Conservation (phyloP, 345 rosid genomes). For the Balakata baccata region DNA sequence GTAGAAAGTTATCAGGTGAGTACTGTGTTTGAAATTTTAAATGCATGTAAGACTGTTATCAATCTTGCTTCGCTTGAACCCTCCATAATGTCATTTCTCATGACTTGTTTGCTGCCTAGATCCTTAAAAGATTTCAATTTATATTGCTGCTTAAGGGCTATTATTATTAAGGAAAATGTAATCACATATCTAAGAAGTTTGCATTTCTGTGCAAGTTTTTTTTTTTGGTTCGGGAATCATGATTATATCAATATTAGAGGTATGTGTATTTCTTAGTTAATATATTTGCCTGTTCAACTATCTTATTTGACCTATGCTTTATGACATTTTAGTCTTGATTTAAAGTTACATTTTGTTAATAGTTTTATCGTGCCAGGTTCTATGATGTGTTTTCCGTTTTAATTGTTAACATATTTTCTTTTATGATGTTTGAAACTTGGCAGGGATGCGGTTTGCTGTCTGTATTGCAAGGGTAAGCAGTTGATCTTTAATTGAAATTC, state of each 20-base stretch:
- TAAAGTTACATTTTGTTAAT: neutral
- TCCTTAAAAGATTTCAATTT: neutral
- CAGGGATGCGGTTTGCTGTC: conserved; percentile 95
- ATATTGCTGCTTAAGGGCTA: neutral
- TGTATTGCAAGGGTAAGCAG: conserved; percentile 67
- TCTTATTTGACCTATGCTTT: neutral
- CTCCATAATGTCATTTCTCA: neutral
- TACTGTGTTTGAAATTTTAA: neutral
- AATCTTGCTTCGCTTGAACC: neutral
- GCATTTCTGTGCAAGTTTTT: too few species aligned
- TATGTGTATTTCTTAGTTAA: too few species aligned
- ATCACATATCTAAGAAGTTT: too few species aligned
- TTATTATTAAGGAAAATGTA: neutral
- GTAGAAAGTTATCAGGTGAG: neutral
- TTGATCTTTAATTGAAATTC: conserved; percentile 3
- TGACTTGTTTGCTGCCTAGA: neutral
- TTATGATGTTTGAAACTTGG: conserved; percentile 14
- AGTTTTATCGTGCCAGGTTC: neutral
- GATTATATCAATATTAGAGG: neutral
- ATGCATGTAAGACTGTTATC: neutral
- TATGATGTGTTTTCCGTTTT: neutral
- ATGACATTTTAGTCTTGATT: neutral
- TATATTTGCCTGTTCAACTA: neutral
- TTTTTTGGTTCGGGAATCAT: neutral
- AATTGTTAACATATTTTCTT: conserved; percentile 3